Percentiles rank a stretch among this genome's conserved stretches.
Evolutionary conservation across 2,329 filamentous ascomycete genomes (phyloP).

Genomic region (Botrytis fabae): DNA sequence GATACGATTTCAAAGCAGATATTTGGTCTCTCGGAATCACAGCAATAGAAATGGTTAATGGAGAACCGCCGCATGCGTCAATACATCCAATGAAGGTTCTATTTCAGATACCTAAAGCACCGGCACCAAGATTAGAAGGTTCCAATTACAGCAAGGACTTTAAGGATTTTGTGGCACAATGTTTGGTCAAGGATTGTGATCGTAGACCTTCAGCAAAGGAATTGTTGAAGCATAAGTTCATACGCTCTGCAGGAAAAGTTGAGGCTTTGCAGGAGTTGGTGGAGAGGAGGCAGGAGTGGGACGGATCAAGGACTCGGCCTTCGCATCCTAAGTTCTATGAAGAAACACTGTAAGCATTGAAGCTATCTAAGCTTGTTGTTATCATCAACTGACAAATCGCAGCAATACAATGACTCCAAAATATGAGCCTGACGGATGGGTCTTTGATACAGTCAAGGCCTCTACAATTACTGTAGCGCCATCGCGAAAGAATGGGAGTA

Average conservation of each 20-base stretch:
- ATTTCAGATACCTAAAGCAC: constrained; percentile 86
- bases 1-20: constrained; percentile 85
- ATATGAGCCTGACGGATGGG: constrained; percentile 81
- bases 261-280: constrained; percentile 88
- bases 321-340: constrained; percentile 85
- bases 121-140: constrained; percentile 81
- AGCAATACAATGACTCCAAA: constrained; percentile 65
- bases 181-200: constrained; percentile 89
- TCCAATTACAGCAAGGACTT: constrained; percentile 81
- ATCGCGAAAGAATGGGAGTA: constrained; percentile 51
- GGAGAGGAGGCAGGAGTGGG: constrained; percentile 77
- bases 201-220: constrained; percentile 82
- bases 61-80: constrained; percentile 82
- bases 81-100: constrained; percentile 93
- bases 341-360: constrained; percentile 68
- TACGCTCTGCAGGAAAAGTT: constrained; percentile 81
- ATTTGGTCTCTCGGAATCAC: constrained; percentile 94
- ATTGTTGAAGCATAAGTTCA: constrained; percentile 83
- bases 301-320: constrained; percentile 68
- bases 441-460: constrained; percentile 88
- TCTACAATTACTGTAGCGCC: constrained; percentile 55
- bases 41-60: constrained; percentile 83
- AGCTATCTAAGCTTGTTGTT: background rate
- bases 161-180: constrained; percentile 89
- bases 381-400: constrained; percentile 30